phyloP scores from a whole-genome alignment of 257 asterid genomes.

The Linaria vulgaris region DNA sequence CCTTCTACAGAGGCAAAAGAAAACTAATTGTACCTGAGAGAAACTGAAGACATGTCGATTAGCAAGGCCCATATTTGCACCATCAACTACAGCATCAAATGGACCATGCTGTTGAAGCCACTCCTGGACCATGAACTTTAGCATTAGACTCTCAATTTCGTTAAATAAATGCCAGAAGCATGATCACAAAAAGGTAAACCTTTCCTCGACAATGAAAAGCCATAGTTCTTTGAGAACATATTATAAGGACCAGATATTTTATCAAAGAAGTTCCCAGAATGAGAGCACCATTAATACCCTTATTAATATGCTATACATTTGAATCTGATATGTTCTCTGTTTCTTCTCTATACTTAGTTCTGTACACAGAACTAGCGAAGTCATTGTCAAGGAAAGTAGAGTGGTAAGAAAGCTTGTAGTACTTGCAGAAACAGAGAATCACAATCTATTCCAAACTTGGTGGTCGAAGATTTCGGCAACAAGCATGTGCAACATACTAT shows the following conservation, averaged over 20 bases:
- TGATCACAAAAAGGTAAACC: background rate
- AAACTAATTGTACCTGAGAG: slow-evolving; percentile 44
- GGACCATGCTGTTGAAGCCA: slow-evolving; percentile 86
- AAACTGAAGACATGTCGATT: slow-evolving; percentile 53
- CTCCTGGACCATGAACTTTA: slow-evolving; percentile 54
- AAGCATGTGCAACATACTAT: background rate
- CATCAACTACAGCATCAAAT: slow-evolving; percentile 88
- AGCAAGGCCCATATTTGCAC: slow-evolving; percentile 74
- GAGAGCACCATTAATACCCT: background rate
- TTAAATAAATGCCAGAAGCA: slow-evolving; percentile 26
- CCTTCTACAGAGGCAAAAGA: slow-evolving; percentile 1
- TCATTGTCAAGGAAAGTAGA: background rate
- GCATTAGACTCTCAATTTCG: slow-evolving; percentile 32
- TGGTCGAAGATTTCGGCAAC: background rate
- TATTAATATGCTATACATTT: background rate
- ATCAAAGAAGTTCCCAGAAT: background rate
- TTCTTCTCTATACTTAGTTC: background rate
- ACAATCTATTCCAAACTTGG: background rate
- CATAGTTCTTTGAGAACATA: background rate
- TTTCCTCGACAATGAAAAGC: slow-evolving; percentile 10
- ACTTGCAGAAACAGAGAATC: background rate
- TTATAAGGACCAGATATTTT: background rate
- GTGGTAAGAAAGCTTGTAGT: background rate
- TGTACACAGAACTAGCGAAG: background rate
- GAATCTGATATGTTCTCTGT: background rate